A percentile compares a stretch with the other conserved stretches of the same genome.
These are phyloP conservation scores for Acer negundo DNA, from an alignment of 345 rosid species.

Conservation along the genomic window DNA sequence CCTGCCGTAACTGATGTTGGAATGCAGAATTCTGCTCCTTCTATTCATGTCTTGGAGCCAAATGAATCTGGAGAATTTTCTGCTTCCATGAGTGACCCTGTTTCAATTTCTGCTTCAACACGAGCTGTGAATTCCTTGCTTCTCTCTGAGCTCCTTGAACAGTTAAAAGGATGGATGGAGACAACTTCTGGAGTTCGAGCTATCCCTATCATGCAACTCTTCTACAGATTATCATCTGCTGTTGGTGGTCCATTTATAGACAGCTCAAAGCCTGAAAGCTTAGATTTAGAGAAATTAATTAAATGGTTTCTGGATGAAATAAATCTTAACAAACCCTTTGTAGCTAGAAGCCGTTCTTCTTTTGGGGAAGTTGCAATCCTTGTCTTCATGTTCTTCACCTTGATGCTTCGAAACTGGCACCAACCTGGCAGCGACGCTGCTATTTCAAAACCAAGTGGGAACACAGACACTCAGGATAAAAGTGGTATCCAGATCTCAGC, in stretches of 20 bases:
- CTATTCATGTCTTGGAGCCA: conserved; percentile 94
- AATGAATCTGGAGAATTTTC: conserved; percentile 83
- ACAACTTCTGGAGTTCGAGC: conserved; percentile 82
- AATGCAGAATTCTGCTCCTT: conserved; percentile 67
- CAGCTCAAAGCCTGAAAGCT: conserved; percentile 78
- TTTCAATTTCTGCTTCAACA: conserved; percentile 92
- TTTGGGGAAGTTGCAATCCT: conserved; percentile 91
- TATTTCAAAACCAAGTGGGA: conserved; percentile 51
- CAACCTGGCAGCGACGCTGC: conserved; percentile 86
- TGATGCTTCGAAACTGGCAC: conserved; percentile 99
- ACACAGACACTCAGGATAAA: conserved; percentile 62
- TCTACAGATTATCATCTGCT: conserved; percentile 94
- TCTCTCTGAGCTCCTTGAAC: conserved; percentile 86
- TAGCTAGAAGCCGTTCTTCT: conserved; percentile 61
- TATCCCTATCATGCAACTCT: conserved; percentile 92
- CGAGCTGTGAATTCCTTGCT: conserved; percentile 92
- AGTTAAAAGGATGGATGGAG: conserved; percentile 95
- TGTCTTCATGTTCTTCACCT: conserved; percentile 96
- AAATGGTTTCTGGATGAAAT: conserved; percentile 90
- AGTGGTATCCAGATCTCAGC: conserved; percentile 47
- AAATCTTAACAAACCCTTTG: conserved; percentile 69
- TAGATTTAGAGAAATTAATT: conserved; percentile 84
- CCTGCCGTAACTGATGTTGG: conserved; percentile 48
- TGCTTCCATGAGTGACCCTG: conserved; percentile 64
- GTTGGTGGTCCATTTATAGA: conserved; percentile 95